Conservation (phyloP, 163 green algal species). For the Smithsoniella earleae region DNA sequence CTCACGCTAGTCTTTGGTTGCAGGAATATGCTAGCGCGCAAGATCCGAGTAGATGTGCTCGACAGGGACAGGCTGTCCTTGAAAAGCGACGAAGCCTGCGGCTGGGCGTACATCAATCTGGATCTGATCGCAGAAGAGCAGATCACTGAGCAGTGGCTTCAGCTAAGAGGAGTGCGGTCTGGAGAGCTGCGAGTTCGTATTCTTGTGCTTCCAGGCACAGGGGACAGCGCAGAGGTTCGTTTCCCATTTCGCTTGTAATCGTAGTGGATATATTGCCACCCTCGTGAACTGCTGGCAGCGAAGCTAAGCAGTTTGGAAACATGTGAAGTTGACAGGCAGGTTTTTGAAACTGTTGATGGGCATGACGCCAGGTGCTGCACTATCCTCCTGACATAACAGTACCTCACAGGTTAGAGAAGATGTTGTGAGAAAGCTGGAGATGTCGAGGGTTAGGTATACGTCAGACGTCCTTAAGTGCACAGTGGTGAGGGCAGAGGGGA, state of each 20-base stretch:
- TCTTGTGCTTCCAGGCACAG: slow-evolving; percentile 2
- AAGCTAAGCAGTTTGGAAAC: no score
- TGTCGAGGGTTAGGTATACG: slow-evolving; percentile 1
- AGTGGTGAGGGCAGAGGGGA: neutral
- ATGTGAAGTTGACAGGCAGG: no score
- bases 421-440: neutral
- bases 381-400: no score
- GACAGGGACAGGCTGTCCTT: slow-evolving; percentile 16
- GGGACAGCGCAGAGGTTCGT: neutral
- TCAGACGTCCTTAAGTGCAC: slow-evolving; percentile 27
- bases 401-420: slow-evolving; percentile 25
- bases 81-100: neutral
- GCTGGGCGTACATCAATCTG: slow-evolving; percentile 25
- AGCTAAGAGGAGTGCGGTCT: neutral
- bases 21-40: slow-evolving; percentile 23
- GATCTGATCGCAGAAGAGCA: slow-evolving; percentile 16
- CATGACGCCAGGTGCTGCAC: no score
- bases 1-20: no score
- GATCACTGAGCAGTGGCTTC: slow-evolving; percentile 25
- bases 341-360: no score
- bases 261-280: no score
- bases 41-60: slow-evolving; percentile 23
- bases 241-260: no score
- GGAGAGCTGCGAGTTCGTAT: slow-evolving; percentile 5
- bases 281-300: no score